Evolutionary conservation across 2,329 filamentous ascomycete genomes (phyloP), one percentile per base, ranked within the genome.

Genomic region (Clonostachys chloroleuca): DNA sequence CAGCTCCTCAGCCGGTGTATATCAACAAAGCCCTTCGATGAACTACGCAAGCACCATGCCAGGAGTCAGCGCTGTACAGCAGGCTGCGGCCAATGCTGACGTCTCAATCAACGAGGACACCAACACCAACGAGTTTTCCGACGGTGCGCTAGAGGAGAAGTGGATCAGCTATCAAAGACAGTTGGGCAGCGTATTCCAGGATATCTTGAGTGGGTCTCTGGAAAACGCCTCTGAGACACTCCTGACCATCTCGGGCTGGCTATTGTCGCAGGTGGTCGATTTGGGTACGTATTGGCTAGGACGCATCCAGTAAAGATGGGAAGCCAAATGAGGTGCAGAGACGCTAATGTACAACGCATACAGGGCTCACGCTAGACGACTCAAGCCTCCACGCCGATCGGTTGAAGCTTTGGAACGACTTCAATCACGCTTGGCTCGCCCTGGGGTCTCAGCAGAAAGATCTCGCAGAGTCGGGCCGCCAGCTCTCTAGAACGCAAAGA

Each of bases 351-450:
- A n/a, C n/a, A 39, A 12, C 13, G n/a, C 18, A 34, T 16, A 18
- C 68, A 96, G 91, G 90, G 49, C 82, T 97, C 58, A 85, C 87
- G 54, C 83, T 86, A 59, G 92, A 97, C 70, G 87, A 96, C 64
- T 82, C 87, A 60, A 75, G 77, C 46, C 78, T 89, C 47, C 84
- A 94, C 60, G 70, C 77, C 47, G 86, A 94, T 56, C 84, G 91
- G 47, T 79, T 96, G 54, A 85, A 86, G 60, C 72, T 97, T 7
- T 99, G 94, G 94, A 84, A 87, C 58, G 87, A 96, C 56, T 96
- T 97, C 71, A 97, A 99, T 66, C 80, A 89, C 49, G 91, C 89
- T 49, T 97, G 92, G 92, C 78, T 96, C 36, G 80, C 85, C 5
- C 73, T 94, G 7, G 81, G 92, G 44, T 89, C 94, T 62, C 87